Evolutionary conservation across 116 monocot species (phyloP), one percentile per base, ranked within the genome.

Genomic region (Iris pallida): DNA sequence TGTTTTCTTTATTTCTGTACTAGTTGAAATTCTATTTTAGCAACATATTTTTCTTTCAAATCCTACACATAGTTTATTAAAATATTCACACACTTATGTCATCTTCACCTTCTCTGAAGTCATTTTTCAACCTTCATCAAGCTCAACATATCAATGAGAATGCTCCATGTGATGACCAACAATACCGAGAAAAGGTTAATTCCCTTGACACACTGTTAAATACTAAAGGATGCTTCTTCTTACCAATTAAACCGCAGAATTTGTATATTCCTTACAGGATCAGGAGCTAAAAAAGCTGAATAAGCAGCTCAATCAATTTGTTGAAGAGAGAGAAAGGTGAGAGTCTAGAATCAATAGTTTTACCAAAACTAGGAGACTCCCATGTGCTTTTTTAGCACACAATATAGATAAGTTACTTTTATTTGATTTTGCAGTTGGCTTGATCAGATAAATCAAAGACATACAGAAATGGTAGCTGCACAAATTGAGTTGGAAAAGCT

Each of bases 281-380:
- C 18, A 87, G 45, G 83, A 86, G 16, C 57, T 78, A 11, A 20
- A 43, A 13, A 83, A 75, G 45, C 63, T 92, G 63, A 92, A 78
- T 73, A 75, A 70, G 61, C 81, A 82, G 61, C 87, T 92, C 15
- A 67, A 75, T 53, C 75, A 90, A 55, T 86, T 87, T 41, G 62
- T 86, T 30, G 76, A 83, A 74, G 92, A 93, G 64, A 81, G 89
- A 57, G 76, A 89, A 76, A 81, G 83, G 92, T 93, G 57, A 52
- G 17, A 42, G 55, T 41, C 42, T 0, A 18, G 45, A 63, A 46
- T 47, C 8, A 53, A 14, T 11, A 44, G 58, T 43, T 53, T 43
- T 16, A 0, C 18, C 6, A 40, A 19, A 20, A 43, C 43, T 55
- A 16, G 53, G 45, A 12, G 5, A 42, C 65, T 71, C 41, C 16